These are phyloP conservation scores for Penicillium cinerascens DNA, from an alignment of 495 filamentous ascomycete genomes.

Conservation along the genomic window DNA sequence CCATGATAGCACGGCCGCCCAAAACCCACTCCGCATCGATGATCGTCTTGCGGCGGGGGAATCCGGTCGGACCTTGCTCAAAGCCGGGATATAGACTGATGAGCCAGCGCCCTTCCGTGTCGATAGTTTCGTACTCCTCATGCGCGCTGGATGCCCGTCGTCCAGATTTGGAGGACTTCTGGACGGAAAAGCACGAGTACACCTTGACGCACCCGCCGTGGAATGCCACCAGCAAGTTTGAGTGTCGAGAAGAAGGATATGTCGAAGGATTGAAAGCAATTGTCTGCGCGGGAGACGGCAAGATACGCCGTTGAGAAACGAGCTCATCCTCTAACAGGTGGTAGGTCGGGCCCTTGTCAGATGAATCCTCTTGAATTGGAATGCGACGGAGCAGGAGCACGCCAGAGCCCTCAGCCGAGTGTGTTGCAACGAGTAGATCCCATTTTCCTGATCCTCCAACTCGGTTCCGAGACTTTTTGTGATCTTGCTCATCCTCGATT, in stretches of 20 bases:
- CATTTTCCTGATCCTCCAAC: slow-evolving; percentile 32
- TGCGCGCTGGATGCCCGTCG: slow-evolving; percentile 25
- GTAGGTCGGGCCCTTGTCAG: slow-evolving; percentile 21
- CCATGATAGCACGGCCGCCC: slow-evolving; percentile 72
- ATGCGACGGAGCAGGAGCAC: slow-evolving; percentile 55
- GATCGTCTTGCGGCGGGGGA: slow-evolving; percentile 63
- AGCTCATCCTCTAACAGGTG: slow-evolving; percentile 40
- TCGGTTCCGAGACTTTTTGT: slow-evolving; percentile 28
- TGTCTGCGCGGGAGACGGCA: slow-evolving; percentile 60
- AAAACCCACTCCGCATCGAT: slow-evolving; percentile 81
- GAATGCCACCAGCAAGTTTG: slow-evolving; percentile 64
- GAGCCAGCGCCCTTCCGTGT: slow-evolving; percentile 55
- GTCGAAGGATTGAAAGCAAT: slow-evolving; percentile 71
- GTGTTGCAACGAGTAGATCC: slow-evolving; percentile 57
- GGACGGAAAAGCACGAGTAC: slow-evolving; percentile 46
- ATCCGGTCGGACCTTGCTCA: slow-evolving; percentile 36
- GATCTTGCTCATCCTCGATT: slow-evolving; percentile 24
- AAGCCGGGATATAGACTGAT: slow-evolving; percentile 69
- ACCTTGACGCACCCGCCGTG: slow-evolving; percentile 67
- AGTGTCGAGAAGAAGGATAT: slow-evolving; percentile 55
- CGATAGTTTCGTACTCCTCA: slow-evolving; percentile 30
- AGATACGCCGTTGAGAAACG: slow-evolving; percentile 58
- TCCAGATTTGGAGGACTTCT: slow-evolving; percentile 22
- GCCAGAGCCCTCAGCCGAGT: slow-evolving; percentile 65
- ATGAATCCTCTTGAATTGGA: slow-evolving; percentile 34